These are phyloP conservation scores for Solanum hybrid DNA, from an alignment of 305 asterid species.

Conservation along the genomic window DNA sequence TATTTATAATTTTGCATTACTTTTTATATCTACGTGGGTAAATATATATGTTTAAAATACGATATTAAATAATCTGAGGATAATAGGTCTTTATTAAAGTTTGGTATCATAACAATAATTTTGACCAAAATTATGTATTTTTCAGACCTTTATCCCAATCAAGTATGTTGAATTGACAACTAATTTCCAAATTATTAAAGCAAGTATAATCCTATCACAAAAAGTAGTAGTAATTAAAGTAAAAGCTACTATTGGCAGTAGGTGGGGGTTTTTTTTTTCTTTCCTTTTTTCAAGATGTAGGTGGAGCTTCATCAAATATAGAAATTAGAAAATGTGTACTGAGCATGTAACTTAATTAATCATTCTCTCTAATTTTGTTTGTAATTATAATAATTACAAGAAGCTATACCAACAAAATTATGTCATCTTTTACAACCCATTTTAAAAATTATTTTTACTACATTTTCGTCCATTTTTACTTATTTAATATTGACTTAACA, in stretches of 20 bases:
- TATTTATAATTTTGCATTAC: too few relatives aligned
- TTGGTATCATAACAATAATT: too few relatives aligned
- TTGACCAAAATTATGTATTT: fast-evolving
- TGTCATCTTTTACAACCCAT: not conserved
- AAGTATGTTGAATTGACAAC: not conserved
- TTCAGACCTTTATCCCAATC: too few relatives aligned
- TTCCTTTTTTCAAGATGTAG: not conserved
- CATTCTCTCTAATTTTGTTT: not conserved
- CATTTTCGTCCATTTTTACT: not conserved
- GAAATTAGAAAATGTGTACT: not conserved
- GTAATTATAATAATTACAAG: not conserved
- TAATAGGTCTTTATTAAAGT: too few relatives aligned
- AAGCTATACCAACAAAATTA: not conserved
- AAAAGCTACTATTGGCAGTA: not conserved
- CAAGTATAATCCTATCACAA: not conserved
- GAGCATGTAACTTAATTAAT: not conserved
- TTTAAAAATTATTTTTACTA: not conserved
- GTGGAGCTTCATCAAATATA: not conserved
- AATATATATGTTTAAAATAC: too few relatives aligned
- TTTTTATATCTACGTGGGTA: too few relatives aligned
- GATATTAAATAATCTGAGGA: too few relatives aligned
- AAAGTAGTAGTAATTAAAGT: not conserved
- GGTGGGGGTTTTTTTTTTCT: not conserved
- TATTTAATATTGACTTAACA: not conserved
- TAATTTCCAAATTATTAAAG: not conserved